Evolutionary conservation across 225 moss, liverwort and hornwort genomes (phyloP).

Genomic region (Bryum argenteum): DNA sequence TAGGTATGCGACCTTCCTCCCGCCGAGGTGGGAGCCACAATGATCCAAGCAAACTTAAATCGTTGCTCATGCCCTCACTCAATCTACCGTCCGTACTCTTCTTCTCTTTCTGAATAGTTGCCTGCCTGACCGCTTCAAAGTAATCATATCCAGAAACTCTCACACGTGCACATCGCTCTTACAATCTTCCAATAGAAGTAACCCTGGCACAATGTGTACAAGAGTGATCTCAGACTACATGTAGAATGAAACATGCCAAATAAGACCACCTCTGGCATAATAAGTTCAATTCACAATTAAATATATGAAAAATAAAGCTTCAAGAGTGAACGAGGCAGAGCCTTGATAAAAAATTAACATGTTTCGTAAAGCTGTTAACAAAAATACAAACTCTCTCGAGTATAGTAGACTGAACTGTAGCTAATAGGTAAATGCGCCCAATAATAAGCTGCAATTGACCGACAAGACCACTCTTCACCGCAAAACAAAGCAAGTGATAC

Average conservation of each 20-base stretch:
- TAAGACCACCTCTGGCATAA: neutral
- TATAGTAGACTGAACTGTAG: neutral
- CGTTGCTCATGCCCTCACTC: conserved; percentile 53
- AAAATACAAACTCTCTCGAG: neutral
- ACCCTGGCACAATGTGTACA: conserved; percentile 16
- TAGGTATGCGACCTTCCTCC: conserved; percentile 30
- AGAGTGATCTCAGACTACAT: conserved; percentile 21
- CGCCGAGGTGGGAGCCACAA: conserved; percentile 45
- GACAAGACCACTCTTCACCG: neutral
- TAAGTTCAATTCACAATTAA: neutral
- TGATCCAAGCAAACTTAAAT: conserved; percentile 32
- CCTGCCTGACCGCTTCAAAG: conserved; percentile 30
- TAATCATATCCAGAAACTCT: conserved; percentile 33
- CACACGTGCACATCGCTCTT: conserved; percentile 21
- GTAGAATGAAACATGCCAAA: conserved; percentile 16
- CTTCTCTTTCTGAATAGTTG: conserved; percentile 25
- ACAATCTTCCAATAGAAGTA: conserved; percentile 17
- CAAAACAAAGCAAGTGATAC: neutral
- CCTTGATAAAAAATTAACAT: neutral
- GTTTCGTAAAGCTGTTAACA: neutral
- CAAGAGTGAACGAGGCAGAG: neutral
- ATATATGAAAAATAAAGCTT: neutral
- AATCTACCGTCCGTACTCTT: conserved; percentile 22
- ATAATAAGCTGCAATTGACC: conserved; percentile 7
- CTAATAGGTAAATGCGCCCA: neutral